Evolutionary conservation across 2,329 filamentous ascomycete species (phyloP).

Genomic region (Alternaria tenuissima): DNA sequence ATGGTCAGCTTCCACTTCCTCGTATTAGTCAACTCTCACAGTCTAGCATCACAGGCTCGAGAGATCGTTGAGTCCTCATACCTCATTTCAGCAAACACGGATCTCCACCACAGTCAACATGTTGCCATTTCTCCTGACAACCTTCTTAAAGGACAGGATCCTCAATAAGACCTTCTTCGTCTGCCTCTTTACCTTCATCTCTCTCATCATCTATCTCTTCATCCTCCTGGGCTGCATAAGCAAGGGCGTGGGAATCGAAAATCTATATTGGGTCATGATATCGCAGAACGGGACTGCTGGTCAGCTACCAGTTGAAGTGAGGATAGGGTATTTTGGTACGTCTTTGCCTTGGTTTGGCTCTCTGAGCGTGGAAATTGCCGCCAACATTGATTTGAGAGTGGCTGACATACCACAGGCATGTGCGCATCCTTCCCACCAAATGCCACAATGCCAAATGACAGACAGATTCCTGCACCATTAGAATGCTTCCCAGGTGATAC

Average conservation of each 20-base stretch:
- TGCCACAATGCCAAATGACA: not conserved
- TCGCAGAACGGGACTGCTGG: slow-evolving; percentile 2
- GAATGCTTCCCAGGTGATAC: slow-evolving; percentile 12
- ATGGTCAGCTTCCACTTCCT: not conserved
- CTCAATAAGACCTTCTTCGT: slow-evolving; percentile 7
- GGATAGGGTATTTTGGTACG: slow-evolving; percentile 17
- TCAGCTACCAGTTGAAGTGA: slow-evolving; percentile 1
- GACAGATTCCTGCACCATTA: not conserved
- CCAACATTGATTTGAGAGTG: not conserved
- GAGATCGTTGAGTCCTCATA: not conserved
- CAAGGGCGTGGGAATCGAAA: slow-evolving; percentile 8
- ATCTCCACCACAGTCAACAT: not conserved
- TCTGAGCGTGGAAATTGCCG: not conserved
- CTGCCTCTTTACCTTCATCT: slow-evolving; percentile 2
- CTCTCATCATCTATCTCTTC: slow-evolving; percentile 9
- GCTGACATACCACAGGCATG: not conserved
- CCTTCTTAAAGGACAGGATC: slow-evolving; percentile 7
- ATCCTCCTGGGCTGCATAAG: slow-evolving; percentile 9
- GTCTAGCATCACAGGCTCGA: not conserved
- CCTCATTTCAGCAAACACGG: not conserved
- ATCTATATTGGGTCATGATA: slow-evolving; percentile 10
- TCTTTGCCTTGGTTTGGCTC: not conserved
- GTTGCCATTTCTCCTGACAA: not conserved
- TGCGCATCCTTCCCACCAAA: slow-evolving; percentile 11
- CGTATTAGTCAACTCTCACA: not conserved